Conservation (phyloP, 768 basidiomycete genomes). For the Tulasnella sp. region DNA sequence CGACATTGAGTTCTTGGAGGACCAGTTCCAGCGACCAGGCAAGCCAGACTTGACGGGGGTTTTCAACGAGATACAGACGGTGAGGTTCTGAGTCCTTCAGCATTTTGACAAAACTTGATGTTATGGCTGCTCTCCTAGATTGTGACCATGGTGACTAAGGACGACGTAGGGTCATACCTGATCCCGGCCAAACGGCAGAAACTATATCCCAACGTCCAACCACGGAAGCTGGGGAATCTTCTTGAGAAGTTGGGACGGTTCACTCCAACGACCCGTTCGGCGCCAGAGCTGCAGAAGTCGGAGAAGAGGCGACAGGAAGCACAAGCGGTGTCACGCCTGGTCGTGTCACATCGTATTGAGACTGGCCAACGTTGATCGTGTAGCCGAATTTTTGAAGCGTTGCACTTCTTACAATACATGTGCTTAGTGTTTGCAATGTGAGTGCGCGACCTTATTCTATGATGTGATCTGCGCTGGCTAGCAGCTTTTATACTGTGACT, state of each 20-base stretch:
- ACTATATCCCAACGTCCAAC: constrained; percentile 54
- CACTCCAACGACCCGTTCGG: constrained; percentile 52
- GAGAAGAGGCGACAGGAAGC: constrained; percentile 69
- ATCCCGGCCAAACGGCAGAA: constrained; percentile 57
- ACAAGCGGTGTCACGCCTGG: constrained; percentile 62
- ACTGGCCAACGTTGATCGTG: no score
- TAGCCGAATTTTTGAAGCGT: no score
- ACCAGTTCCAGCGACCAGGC: constrained; percentile 69
- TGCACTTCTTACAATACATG: no score
- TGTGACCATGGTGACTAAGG: constrained; percentile 57
- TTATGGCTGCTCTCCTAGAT: constrained; percentile 38
- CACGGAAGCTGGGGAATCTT: constrained; percentile 59
- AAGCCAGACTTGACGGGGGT: constrained; percentile 56
- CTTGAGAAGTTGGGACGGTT: constrained; percentile 70
- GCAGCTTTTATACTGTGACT: no score
- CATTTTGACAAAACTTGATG: background rate
- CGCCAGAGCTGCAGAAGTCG: constrained; percentile 48
- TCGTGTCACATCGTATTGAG: background rate
- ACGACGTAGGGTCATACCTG: constrained; percentile 71
- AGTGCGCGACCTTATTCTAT: no score
- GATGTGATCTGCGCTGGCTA: no score
- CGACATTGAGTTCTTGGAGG: constrained; percentile 81
- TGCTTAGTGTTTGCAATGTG: no score
- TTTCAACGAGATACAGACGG: constrained; percentile 71
- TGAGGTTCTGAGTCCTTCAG: constrained; percentile 30